phyloP scores from a whole-genome alignment of 2,329 filamentous ascomycete species.

The Penicillium sp. region DNA sequence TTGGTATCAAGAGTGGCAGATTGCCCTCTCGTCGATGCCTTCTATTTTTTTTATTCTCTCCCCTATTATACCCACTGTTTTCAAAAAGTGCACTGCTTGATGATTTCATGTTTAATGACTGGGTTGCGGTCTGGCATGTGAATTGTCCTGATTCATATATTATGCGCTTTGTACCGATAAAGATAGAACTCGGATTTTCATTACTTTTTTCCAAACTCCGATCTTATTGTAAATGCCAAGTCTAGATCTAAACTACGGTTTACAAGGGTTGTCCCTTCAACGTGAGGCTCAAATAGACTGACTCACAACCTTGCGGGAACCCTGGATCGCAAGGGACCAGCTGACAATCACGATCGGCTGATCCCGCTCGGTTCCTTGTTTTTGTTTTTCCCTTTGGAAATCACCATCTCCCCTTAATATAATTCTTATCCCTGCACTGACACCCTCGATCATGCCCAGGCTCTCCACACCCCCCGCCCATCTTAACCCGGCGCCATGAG shows the following conservation, averaged over 20 bases:
- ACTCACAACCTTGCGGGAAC: background rate
- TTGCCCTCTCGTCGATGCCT: background rate
- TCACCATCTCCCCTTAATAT: background rate
- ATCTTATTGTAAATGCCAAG: too few species aligned
- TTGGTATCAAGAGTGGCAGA: background rate
- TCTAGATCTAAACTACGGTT: background rate
- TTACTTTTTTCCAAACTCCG: background rate
- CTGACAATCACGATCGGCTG: constrained; percentile 17
- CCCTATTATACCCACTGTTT: constrained; percentile 15
- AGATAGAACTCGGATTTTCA: background rate
- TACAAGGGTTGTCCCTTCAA: background rate
- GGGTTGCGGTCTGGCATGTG: constrained; percentile 1
- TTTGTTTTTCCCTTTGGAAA: background rate
- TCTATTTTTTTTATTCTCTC: constrained; percentile 1
- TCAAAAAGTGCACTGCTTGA: constrained; percentile 5
- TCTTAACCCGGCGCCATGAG: constrained; percentile 42
- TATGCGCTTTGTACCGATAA: background rate
- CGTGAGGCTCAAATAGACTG: constrained; percentile 1
- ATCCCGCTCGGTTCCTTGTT: constrained; percentile 15
- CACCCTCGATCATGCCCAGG: constrained; percentile 18
- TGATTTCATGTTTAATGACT: constrained; percentile 15
- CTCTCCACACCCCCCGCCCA: constrained; percentile 21
- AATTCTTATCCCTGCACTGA: background rate
- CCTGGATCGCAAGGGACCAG: background rate
- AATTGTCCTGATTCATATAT: background rate